phyloP scores from a whole-genome alignment of 2,329 filamentous ascomycete genomes.

The Ceratocystiopsis sp. region DNA sequence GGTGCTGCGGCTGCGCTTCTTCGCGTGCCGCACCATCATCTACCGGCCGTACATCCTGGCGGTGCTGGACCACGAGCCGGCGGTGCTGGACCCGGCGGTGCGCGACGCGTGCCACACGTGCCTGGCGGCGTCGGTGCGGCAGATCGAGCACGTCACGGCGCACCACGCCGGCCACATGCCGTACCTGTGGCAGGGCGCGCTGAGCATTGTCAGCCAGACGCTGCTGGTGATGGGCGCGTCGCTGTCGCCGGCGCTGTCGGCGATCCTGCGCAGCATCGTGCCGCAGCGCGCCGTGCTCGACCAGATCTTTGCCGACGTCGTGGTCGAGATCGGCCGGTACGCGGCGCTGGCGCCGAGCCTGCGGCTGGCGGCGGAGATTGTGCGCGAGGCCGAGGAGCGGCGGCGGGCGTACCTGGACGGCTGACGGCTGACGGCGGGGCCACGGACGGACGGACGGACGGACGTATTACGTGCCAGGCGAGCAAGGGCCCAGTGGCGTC shows the following conservation, averaged over 20 bases:
- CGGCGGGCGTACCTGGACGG: slow-evolving; percentile 44
- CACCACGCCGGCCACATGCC: slow-evolving; percentile 74
- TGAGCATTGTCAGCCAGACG: slow-evolving; percentile 70
- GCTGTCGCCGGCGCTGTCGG: slow-evolving; percentile 56
- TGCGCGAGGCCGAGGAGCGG: slow-evolving; percentile 61
- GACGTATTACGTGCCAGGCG: no score
- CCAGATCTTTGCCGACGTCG: slow-evolving; percentile 60
- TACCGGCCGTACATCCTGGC: slow-evolving; percentile 71
- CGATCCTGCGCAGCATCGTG: slow-evolving; percentile 41
- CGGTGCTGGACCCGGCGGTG: slow-evolving; percentile 53
- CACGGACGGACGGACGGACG: no score
- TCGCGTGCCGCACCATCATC: slow-evolving; percentile 73
- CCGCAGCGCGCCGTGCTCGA: slow-evolving; percentile 47
- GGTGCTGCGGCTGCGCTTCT: slow-evolving; percentile 63
- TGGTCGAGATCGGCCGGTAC: slow-evolving; percentile 59
- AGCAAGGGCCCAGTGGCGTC: no score
- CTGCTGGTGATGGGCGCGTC: slow-evolving; percentile 72
- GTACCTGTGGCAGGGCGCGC: slow-evolving; percentile 70
- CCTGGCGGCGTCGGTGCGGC: slow-evolving; percentile 61
- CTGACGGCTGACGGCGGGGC: no score
- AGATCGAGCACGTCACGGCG: slow-evolving; percentile 61
- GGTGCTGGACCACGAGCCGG: slow-evolving; percentile 60
- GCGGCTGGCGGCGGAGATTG: slow-evolving; percentile 59
- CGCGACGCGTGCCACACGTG: slow-evolving; percentile 68
- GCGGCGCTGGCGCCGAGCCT: slow-evolving; percentile 61